phyloP scores from a whole-genome alignment of 176 grass and related monocot species.

The barley (Hordeum vulgare) region DNA sequence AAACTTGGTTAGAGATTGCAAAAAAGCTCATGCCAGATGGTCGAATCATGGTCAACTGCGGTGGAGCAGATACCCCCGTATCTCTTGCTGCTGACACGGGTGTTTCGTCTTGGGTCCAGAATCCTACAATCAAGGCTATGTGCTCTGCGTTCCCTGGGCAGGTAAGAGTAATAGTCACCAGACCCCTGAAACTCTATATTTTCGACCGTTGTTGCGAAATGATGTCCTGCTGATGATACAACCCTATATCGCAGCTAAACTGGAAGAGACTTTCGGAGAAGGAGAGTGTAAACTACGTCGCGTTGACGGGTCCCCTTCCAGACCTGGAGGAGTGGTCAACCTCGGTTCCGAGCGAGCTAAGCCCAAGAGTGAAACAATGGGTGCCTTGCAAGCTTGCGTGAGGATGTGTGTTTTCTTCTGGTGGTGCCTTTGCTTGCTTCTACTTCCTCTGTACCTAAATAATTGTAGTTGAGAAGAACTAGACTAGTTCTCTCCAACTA shows the following conservation, averaged over 20 bases:
- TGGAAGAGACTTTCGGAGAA: slow-evolving; percentile 73
- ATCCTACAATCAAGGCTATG: slow-evolving; percentile 78
- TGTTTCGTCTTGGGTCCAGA: slow-evolving; percentile 48
- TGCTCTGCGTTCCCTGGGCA: slow-evolving; percentile 68
- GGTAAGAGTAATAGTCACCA: slow-evolving; percentile 21
- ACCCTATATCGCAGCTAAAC: slow-evolving; percentile 48
- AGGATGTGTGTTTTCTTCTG: slow-evolving; percentile 7
- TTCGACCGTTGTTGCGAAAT: background rate
- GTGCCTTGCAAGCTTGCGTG: slow-evolving; percentile 34
- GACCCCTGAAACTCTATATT: background rate
- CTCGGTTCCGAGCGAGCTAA: slow-evolving; percentile 54
- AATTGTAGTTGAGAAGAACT: too few relatives aligned
- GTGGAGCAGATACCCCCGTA: slow-evolving; percentile 48
- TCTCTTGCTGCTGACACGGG: slow-evolving; percentile 42
- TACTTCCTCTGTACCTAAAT: too few relatives aligned
- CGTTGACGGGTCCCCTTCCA: slow-evolving; percentile 75
- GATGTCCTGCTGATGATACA: background rate
- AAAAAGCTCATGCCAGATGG: slow-evolving; percentile 79
- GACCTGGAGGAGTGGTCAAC: slow-evolving; percentile 68
- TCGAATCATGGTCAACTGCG: slow-evolving; percentile 90
- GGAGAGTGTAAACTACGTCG: slow-evolving; percentile 78
- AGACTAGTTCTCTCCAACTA: too few relatives aligned
- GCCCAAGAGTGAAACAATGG: slow-evolving; percentile 72
- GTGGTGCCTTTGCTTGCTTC: slow-evolving; percentile 6
- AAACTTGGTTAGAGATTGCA: slow-evolving; percentile 71